Conservation (phyloP, 176 grass and related monocot genomes). For the Microstegium vimineum region DNA sequence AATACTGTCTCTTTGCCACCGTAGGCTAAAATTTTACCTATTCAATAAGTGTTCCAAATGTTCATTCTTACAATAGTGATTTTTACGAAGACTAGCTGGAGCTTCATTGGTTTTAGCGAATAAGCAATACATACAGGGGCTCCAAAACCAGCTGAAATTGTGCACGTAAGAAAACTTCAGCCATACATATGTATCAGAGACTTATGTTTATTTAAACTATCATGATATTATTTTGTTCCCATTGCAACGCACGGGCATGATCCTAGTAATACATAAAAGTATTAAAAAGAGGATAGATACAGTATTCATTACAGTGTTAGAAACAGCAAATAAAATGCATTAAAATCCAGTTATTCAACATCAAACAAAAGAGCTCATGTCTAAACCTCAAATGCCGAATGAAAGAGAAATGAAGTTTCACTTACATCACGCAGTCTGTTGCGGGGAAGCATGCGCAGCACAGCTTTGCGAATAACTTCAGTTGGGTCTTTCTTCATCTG, state of each 20-base stretch:
- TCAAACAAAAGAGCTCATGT: not conserved
- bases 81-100: conserved; percentile 59
- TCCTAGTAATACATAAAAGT: not conserved
- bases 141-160: not conserved
- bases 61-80: not conserved
- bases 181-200: not conserved
- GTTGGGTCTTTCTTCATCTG: conserved; percentile 94
- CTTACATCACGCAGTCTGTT: conserved; percentile 97
- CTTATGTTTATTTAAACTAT: not conserved
- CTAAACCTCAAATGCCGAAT: not conserved
- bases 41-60: not conserved
- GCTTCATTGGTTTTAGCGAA: conserved; percentile 85
- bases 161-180: not conserved
- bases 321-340: not conserved
- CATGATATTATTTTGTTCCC: not conserved
- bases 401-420: conserved; percentile 25
- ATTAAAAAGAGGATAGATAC: not conserved
- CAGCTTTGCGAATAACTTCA: conserved; percentile 95
- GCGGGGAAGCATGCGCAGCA: conserved; percentile 92
- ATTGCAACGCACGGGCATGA: not conserved
- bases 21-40: not conserved
- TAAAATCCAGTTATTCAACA: not conserved
- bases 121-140: not conserved
- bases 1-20: not conserved
- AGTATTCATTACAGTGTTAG: not conserved